Percentiles rank a stretch among this genome's conserved stretches.
Evolutionary conservation across 169 alveolate species (phyloP).

Genomic region (Theileria orientalis): DNA sequence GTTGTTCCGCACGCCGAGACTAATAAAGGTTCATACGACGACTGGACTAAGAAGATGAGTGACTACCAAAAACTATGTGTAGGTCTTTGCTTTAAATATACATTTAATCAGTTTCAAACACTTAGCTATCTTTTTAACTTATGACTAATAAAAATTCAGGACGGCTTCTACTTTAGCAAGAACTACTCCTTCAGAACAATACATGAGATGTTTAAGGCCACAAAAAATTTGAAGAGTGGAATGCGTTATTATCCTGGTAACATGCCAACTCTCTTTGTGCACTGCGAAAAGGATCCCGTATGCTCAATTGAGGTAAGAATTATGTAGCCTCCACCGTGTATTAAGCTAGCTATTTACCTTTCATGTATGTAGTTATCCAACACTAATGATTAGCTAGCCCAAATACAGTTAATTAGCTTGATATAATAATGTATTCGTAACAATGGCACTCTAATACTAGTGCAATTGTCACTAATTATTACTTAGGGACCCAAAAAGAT

Average conservation of each 20-base stretch:
- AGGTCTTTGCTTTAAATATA: background rate
- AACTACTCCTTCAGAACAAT: background rate
- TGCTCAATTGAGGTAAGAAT: background rate
- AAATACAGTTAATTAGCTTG: too few relatives aligned
- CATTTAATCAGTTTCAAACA: background rate
- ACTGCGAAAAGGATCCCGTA: background rate
- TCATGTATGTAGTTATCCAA: background rate
- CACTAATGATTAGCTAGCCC: background rate
- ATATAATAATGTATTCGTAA: too few relatives aligned
- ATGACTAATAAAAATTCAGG: background rate
- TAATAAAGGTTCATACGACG: background rate
- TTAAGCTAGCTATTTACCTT: background rate
- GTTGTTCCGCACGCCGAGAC: background rate
- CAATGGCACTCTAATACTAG: too few relatives aligned
- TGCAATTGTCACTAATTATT: too few relatives aligned
- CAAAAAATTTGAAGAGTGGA: background rate
- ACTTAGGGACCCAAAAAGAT: background rate
- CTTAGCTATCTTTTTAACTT: background rate
- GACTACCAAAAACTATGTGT: slow-evolving; percentile 1
- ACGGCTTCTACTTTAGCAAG: background rate
- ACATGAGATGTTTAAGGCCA: background rate
- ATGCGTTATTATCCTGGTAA: background rate
- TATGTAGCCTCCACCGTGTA: background rate
- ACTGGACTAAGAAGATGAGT: background rate
- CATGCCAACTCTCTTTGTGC: background rate